Evolutionary conservation across 306 rosid species (phyloP).

Genomic region (Comarum palustre): DNA sequence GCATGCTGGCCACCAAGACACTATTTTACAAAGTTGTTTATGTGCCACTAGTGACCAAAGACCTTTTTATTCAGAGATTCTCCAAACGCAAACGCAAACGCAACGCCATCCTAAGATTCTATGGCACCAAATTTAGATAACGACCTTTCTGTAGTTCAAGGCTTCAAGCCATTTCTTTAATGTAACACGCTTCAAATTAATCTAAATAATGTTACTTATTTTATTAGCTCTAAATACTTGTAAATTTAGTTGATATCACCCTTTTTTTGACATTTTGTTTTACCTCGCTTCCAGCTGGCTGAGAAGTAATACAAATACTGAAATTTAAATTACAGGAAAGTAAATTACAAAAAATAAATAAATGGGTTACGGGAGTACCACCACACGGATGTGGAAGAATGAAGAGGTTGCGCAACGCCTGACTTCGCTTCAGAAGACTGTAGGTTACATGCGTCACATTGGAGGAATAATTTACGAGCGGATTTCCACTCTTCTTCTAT

Average conservation of each 20-base stretch:
- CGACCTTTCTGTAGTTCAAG: slow-evolving; percentile 27
- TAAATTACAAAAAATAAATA: too few relatives aligned
- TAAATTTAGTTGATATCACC: slow-evolving; percentile 35
- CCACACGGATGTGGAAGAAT: too few relatives aligned
- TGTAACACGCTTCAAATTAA: slow-evolving; percentile 5
- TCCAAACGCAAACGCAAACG: slow-evolving; percentile 39
- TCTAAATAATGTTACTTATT: neutral
- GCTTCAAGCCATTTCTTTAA: neutral
- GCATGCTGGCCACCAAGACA: slow-evolving; percentile 69
- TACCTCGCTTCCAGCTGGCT: too few relatives aligned
- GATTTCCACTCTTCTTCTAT: too few relatives aligned
- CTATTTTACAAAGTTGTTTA: slow-evolving; percentile 8
- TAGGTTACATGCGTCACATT: too few relatives aligned
- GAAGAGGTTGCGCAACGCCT: too few relatives aligned
- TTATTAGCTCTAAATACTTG: slow-evolving; percentile 17
- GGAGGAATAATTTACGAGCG: too few relatives aligned
- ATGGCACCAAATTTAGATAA: slow-evolving; percentile 43
- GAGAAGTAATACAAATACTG: too few relatives aligned
- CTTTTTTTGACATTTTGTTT: too few relatives aligned
- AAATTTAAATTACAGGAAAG: too few relatives aligned
- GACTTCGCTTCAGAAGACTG: too few relatives aligned
- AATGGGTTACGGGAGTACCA: too few relatives aligned
- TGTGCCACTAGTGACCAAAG: slow-evolving; percentile 44
- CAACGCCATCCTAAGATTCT: slow-evolving; percentile 65
- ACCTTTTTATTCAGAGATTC: slow-evolving; percentile 62